Evolutionary conservation across 2,329 filamentous ascomycete species (phyloP).

Genomic region (Microdochium trichocladiopsis): DNA sequence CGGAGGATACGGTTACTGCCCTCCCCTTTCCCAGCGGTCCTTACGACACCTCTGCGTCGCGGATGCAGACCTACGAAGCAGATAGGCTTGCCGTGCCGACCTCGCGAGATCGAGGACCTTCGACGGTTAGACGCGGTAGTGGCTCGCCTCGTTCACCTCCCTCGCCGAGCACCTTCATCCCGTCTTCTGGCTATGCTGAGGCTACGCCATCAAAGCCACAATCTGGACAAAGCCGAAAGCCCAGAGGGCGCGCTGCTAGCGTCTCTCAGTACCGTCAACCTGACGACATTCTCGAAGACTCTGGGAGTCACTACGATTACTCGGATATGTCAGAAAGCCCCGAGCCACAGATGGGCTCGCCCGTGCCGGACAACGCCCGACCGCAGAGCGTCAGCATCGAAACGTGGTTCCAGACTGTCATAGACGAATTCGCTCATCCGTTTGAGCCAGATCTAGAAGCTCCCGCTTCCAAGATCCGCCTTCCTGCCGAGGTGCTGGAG

Average conservation of each 20-base stretch:
- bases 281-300: neutral
- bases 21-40: neutral
- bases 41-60: neutral
- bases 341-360: slow-evolving; percentile 8
- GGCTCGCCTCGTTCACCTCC: slow-evolving; percentile 1
- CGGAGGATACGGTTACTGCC: neutral
- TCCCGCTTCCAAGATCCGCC: slow-evolving; percentile 32
- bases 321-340: neutral
- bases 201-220: slow-evolving; percentile 1
- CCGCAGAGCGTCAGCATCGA: slow-evolving; percentile 11
- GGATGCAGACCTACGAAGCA: neutral
- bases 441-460: slow-evolving; percentile 11
- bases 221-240: neutral
- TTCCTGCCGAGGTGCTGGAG: slow-evolving; percentile 47
- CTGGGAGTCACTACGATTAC: neutral
- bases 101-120: neutral
- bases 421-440: slow-evolving; percentile 15
- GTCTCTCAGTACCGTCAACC: neutral
- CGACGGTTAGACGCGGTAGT: neutral
- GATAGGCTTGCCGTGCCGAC: neutral
- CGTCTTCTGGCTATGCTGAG: neutral
- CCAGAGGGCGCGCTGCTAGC: neutral
- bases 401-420: slow-evolving; percentile 14
- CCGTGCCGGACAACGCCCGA: neutral
- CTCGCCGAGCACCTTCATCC: neutral